Base-by-base conservation (phyloP, 768 basidiomycete species). In the Pulveroboletus sp. region DNA sequence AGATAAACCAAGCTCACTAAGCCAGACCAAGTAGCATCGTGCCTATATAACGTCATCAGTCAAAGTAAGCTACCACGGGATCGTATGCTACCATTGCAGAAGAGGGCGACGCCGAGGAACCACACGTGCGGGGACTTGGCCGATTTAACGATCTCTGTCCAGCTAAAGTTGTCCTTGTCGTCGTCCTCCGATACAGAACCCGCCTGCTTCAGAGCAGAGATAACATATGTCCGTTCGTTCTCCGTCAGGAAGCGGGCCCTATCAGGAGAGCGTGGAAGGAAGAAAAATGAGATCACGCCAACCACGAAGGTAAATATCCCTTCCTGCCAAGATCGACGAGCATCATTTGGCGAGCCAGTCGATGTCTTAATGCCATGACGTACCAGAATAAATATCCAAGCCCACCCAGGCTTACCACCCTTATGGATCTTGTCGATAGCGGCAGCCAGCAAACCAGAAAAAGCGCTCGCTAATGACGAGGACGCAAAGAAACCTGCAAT, bases 361-460 rank as follows among this genome's bases (percentile, higher is more conserved):
- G 15, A 31, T 8, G 5, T 3, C 37, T 31, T 5, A 2, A 53
- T 21, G 21, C 21, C 21, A 21, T 21, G 21, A 21, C 64, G 1
- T 62, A 79, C 77, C 15, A 79, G 38, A 35, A 80, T 78, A 54
- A 81, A 80, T 55, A 81, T 74, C 82, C 79, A 83, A 28, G 76
- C 69, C 84, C 83, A 86, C 0, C 79, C 83, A 3, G 76, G 70
- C 47, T 68, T 21, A 21, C 21, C 73, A 6, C 79, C 77, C 1
- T 67, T 66, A 7, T 73, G 63, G 13, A 87, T 79, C 14, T 79
- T 64, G n/a, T 72, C 59, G 43, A 87, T 82, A 1, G 72, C 81
- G 28, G 79, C 70, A 0, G 83, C 83, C 1, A 87, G 71, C 7
- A 86, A 66, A 38, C 85, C 84, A 6, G 82, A 83, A 56, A 84